Percentiles rank a stretch among this genome's conserved stretches.
These are phyloP conservation scores for Ambrosiella xylebori DNA, from an alignment of 2,329 filamentous ascomycete species.

Conservation along the genomic window DNA sequence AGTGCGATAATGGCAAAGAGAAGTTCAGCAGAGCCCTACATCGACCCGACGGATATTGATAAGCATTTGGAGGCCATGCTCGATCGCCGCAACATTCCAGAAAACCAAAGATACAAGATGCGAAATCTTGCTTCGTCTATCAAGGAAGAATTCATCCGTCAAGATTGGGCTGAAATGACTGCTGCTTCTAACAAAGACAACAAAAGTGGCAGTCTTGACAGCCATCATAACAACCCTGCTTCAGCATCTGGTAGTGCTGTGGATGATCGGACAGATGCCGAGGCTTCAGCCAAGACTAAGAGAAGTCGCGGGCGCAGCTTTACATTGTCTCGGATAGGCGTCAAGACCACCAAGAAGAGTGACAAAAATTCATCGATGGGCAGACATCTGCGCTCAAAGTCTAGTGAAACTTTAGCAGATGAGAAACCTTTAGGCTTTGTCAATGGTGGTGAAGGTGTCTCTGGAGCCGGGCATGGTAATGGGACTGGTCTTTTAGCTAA, in stretches of 20 bases:
- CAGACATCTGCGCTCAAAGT: slow-evolving; percentile 53
- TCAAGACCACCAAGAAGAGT: slow-evolving; percentile 29
- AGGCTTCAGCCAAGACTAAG: slow-evolving; percentile 29
- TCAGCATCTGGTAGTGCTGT: slow-evolving; percentile 17
- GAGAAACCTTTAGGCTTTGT: slow-evolving; percentile 32
- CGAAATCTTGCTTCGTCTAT: slow-evolving; percentile 71
- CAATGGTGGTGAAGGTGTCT: slow-evolving; percentile 28
- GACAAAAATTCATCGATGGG: slow-evolving; percentile 36
- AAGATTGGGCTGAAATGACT: slow-evolving; percentile 60
- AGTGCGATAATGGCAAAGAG: slow-evolving; percentile 1
- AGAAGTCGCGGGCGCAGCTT: slow-evolving; percentile 59
- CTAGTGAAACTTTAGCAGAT: slow-evolving; percentile 49
- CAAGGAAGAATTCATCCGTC: slow-evolving; percentile 88
- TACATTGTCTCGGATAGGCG: slow-evolving; percentile 42
- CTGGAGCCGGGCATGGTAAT: slow-evolving; percentile 20
- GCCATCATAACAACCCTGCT: background rate
- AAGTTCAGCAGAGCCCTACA: slow-evolving; percentile 29
- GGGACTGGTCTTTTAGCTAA: slow-evolving; percentile 45
- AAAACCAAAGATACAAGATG: slow-evolving; percentile 91
- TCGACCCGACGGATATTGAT: slow-evolving; percentile 38
- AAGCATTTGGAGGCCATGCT: slow-evolving; percentile 45
- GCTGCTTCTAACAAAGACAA: slow-evolving; percentile 20
- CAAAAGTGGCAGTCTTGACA: background rate
- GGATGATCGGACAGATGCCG: slow-evolving; percentile 25
- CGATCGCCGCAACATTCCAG: slow-evolving; percentile 81